phyloP scores from a whole-genome alignment of 116 monocot species.

The Papilionanthe hybrid region DNA sequence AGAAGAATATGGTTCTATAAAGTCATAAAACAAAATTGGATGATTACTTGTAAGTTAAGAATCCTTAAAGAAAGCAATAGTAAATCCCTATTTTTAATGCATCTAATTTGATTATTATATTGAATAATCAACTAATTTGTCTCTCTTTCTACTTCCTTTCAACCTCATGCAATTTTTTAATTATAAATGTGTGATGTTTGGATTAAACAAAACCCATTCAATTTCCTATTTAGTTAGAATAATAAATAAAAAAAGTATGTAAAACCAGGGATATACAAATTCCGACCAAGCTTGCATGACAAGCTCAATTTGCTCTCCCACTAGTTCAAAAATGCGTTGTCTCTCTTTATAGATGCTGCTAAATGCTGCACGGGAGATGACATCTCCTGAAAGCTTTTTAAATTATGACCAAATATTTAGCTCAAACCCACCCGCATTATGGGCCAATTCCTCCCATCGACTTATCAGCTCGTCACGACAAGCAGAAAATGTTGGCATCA shows the following conservation, averaged over 20 bases:
- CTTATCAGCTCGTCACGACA: slow-evolving; percentile 30
- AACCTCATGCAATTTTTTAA: too few relatives aligned
- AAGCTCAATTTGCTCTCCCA: slow-evolving; percentile 18
- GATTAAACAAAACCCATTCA: too few relatives aligned
- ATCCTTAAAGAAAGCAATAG: too few relatives aligned
- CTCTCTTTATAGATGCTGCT: slow-evolving; percentile 36
- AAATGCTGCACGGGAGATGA: slow-evolving; percentile 44
- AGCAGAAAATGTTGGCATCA: slow-evolving; percentile 28
- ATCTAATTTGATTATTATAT: too few relatives aligned
- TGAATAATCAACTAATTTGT: too few relatives aligned
- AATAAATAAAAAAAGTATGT: slow-evolving; percentile 2
- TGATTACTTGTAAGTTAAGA: too few relatives aligned
- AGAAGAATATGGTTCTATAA: too few relatives aligned
- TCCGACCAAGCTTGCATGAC: not conserved
- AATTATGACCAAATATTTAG: slow-evolving; percentile 29
- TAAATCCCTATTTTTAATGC: too few relatives aligned
- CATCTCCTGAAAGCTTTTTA: slow-evolving; percentile 19
- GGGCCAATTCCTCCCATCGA: slow-evolving; percentile 18
- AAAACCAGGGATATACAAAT: slow-evolving; percentile 22
- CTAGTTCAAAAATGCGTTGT: slow-evolving; percentile 24
- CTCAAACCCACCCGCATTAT: slow-evolving; percentile 5
- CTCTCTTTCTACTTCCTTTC: too few relatives aligned
- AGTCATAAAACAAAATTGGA: too few relatives aligned
- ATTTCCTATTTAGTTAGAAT: too few relatives aligned
- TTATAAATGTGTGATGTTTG: too few relatives aligned